Evolutionary conservation across 192 early-diverging fungal genomes (phyloP), one percentile per base, ranked within the genome.

Genomic region (Backusella luteola): DNA sequence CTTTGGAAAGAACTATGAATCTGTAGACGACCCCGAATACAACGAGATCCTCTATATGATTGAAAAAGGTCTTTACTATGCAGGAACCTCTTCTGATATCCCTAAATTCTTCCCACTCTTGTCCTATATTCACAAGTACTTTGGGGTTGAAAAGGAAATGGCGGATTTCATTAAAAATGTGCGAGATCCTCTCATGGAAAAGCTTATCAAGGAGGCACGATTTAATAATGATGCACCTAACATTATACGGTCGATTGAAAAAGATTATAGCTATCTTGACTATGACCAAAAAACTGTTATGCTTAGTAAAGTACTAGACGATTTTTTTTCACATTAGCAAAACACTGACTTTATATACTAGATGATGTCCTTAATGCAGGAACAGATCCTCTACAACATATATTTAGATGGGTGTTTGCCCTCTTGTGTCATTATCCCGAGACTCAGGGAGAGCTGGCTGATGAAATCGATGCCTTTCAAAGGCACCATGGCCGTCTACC

Each of bases 301-400:
- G 6, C 66, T 67, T 67, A 32, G 34, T 67, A 67, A 23, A 67
- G 29, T 67, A 67, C 12, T 35, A 23, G 5, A n/a, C 34, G 19
- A 12, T 0, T 34, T 11, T 34, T 14, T 4, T 32, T 66, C 11
- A 32, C 29, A 66, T 66, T 26, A 66, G 52, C 17, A 66, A 29
- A 32, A 1, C 2, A 66, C n/a, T 67, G 15, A 19, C 17, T 67
- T 34, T 6, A 9, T 34, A 6, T 15, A 11, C 15, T 44, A 73
- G 52, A 23, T 34, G 71, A 73, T 38, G 23, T 73, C 19, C 26
- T 73, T 52, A 17, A 53, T 35, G 71, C 49, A 21, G 71, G 29
- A 4, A 35, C 17, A 7, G 71, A 73, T 23, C 32, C 71, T 21
- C 3, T 36, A 23, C 12, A 46, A 0, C 26, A 26, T n/a, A 34